Conservation (phyloP, 108 stramenopile genomes). For the Nitzschia putrida region DNA sequence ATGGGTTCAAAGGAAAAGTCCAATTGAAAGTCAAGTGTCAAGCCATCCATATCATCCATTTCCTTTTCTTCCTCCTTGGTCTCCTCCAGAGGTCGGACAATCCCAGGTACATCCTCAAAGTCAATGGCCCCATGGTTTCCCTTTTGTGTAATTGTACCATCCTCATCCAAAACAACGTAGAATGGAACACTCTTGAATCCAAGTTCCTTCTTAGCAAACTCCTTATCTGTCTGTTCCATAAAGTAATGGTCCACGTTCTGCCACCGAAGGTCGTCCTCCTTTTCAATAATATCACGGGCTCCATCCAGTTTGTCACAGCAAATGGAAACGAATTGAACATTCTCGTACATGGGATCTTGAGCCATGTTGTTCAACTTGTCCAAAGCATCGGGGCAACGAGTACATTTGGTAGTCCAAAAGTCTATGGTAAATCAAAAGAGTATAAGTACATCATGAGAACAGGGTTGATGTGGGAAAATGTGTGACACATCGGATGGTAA, state of each 20-base stretch:
- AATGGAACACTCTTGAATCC: conserved; percentile 84
- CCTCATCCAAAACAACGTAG: conserved; percentile 77
- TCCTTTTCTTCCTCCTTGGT: conserved; percentile 11
- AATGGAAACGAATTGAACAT: conserved; percentile 78
- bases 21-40: conserved; percentile 23
- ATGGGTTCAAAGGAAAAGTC: conserved; percentile 15
- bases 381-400: conserved; percentile 79
- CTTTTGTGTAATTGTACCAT: conserved; percentile 74
- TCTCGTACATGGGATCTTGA: conserved; percentile 55
- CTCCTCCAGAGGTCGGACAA: conserved; percentile 24
- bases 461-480: background rate
- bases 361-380: conserved; percentile 72
- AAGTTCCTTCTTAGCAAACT: conserved; percentile 68
- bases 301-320: conserved; percentile 83
- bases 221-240: conserved; percentile 76
- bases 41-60: conserved; percentile 14
- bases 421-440: conserved; percentile 38
- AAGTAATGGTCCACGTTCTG: conserved; percentile 70
- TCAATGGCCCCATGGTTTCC: conserved; percentile 66
- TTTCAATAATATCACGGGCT: conserved; percentile 82
- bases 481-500: background rate
- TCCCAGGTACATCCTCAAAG: conserved; percentile 56
- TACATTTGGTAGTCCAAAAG: conserved; percentile 91
- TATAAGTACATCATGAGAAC: background rate
- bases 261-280: conserved; percentile 72